Percentiles rank a stretch among this genome's conserved stretches.
Conservation (phyloP, 306 rosid species). For the Vachellia pachyceras region DNA sequence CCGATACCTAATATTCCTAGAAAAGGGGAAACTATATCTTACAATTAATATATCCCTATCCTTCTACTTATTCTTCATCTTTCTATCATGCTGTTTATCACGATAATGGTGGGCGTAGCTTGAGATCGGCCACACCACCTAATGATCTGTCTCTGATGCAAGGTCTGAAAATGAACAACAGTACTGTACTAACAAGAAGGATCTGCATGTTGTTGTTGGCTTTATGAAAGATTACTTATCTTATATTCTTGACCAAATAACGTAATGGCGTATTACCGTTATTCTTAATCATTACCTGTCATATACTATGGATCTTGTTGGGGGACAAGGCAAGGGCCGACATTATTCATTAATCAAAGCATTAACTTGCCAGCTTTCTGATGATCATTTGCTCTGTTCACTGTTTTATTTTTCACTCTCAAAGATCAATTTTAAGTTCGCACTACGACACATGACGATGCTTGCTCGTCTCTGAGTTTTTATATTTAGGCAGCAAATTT, state of each 20-base stretch:
- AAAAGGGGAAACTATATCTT: neutral
- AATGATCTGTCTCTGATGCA: neutral
- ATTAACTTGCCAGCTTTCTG: neutral
- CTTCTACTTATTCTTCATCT: neutral
- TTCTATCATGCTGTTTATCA: neutral
- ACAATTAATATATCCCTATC: neutral
- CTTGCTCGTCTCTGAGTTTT: neutral
- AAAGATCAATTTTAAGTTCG: neutral
- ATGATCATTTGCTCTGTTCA: neutral
- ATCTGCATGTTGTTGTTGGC: neutral
- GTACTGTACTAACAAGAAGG: neutral
- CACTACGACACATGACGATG: neutral
- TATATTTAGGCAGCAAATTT: too few relatives aligned
- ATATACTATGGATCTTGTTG: neutral
- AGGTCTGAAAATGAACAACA: neutral
- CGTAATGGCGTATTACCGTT: constrained; percentile 22
- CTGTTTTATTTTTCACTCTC: too few relatives aligned
- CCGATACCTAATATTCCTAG: neutral
- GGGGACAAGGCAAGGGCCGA: neutral
- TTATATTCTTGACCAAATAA: neutral
- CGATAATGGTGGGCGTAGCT: neutral
- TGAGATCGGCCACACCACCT: neutral
- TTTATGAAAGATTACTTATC: neutral
- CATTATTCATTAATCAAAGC: neutral
- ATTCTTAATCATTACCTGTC: neutral